phyloP scores from a whole-genome alignment of 345 rosid genomes.

The Raphanus raphanistrum region DNA sequence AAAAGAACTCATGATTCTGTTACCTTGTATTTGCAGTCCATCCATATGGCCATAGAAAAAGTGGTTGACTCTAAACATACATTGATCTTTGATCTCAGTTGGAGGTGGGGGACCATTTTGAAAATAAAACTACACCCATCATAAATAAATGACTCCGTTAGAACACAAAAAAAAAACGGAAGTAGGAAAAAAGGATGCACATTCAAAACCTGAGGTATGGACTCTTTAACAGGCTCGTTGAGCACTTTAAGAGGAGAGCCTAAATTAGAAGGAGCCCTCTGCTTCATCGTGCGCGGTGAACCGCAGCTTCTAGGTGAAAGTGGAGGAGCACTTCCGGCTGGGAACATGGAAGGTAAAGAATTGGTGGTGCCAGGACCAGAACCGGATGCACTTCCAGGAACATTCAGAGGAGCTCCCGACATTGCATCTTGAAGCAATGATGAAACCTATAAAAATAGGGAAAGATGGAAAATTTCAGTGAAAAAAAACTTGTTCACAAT shows the following conservation, averaged over 20 bases:
- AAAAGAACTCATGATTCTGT: neutral
- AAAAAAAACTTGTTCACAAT: neutral
- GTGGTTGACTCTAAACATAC: slow-evolving; percentile 64
- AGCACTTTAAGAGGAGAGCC: slow-evolving; percentile 87
- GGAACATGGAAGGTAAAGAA: slow-evolving; percentile 90
- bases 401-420: slow-evolving; percentile 73
- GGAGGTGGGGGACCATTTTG: slow-evolving; percentile 86
- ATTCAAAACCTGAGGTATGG: slow-evolving; percentile 80
- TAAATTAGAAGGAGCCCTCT: slow-evolving; percentile 71
- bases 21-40: slow-evolving; percentile 79
- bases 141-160: slow-evolving; percentile 11
- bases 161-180: neutral
- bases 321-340: slow-evolving; percentile 93
- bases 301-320: slow-evolving; percentile 93
- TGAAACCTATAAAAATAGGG: slow-evolving; percentile 48
- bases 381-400: slow-evolving; percentile 59
- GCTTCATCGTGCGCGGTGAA: slow-evolving; percentile 79
- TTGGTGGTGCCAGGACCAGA: slow-evolving; percentile 52
- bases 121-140: slow-evolving; percentile 77
- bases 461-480: neutral
- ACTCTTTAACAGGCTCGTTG: slow-evolving; percentile 78
- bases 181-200: neutral
- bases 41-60: slow-evolving; percentile 64
- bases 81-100: slow-evolving; percentile 72
- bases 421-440: slow-evolving; percentile 81